Conservation (phyloP, 306 rosid genomes). For the Vicia villosa region DNA sequence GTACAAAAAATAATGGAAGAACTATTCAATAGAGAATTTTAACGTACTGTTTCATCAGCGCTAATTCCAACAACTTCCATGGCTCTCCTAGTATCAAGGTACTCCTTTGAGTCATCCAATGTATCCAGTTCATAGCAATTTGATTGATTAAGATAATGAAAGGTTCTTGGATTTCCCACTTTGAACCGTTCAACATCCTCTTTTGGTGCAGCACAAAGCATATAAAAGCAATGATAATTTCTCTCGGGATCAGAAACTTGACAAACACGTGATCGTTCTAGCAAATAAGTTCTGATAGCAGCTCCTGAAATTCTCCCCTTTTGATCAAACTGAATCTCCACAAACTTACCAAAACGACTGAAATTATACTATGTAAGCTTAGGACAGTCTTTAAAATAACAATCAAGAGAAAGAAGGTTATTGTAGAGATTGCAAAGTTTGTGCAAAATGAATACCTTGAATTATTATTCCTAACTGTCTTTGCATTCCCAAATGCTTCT, state of each 20-base stretch:
- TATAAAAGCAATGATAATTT: constrained; percentile 97
- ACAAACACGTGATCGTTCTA: constrained; percentile 94
- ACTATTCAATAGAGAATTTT: constrained; percentile 17
- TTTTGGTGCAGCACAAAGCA: constrained; percentile 92
- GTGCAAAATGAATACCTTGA: constrained; percentile 63
- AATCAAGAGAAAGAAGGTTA: constrained; percentile 3
- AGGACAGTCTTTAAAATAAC: constrained; percentile 37
- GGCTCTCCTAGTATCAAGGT: constrained; percentile 78
- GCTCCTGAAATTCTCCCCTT: constrained; percentile 96
- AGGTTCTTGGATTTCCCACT: constrained; percentile 74
- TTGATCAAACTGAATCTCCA: constrained; percentile 90
- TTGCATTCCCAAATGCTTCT: constrained; percentile 98
- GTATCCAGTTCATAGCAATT: constrained; percentile 54
- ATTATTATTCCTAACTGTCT: constrained; percentile 90
- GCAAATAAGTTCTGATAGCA: constrained; percentile 92
- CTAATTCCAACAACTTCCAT: constrained; percentile 93
- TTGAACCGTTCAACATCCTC: constrained; percentile 77
- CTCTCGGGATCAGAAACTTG: constrained; percentile 98
- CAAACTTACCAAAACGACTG: constrained; percentile 99
- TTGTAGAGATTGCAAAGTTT: constrained; percentile 3
- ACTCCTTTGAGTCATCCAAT: constrained; percentile 85
- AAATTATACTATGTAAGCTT: constrained; percentile 46
- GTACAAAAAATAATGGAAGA: not conserved
- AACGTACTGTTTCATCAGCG: constrained; percentile 71
- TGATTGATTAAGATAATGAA: constrained; percentile 89